Evolutionary conservation across 345 rosid species (phyloP).

Genomic region (Populus deltoides): DNA sequence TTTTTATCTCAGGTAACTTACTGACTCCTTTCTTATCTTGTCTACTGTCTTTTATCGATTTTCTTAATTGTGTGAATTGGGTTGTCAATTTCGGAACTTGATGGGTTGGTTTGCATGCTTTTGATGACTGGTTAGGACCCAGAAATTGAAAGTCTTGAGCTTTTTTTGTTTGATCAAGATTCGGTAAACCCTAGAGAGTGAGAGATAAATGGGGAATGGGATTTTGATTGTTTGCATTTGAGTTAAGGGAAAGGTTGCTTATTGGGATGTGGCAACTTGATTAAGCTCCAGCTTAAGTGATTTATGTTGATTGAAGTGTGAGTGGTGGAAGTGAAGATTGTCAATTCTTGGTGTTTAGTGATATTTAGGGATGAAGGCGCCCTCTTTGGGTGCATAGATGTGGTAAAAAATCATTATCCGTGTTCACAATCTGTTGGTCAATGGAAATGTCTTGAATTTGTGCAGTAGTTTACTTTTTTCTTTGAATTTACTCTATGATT

Average conservation of each 20-base stretch:
- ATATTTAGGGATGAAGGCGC: background rate
- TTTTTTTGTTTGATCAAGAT: background rate
- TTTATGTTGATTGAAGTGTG: background rate
- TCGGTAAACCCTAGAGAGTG: constrained; percentile 7
- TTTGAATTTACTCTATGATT: background rate
- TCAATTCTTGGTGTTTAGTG: background rate
- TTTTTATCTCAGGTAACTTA: background rate
- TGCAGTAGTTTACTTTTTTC: background rate
- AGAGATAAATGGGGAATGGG: background rate
- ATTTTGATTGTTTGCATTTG: background rate
- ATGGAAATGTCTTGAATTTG: background rate
- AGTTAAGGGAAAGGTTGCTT: background rate
- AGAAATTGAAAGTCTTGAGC: background rate
- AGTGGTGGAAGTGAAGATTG: background rate
- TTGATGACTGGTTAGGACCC: background rate
- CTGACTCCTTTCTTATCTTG: background rate
- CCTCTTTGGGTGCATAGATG: background rate
- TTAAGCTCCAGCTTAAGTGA: background rate
- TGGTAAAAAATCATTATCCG: background rate
- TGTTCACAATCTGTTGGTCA: background rate
- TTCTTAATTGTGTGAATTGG: background rate
- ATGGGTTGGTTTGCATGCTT: background rate
- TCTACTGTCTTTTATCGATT: background rate
- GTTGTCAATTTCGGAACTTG: background rate
- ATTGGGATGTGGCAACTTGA: background rate